Base-by-base conservation (phyloP, 2,329 filamentous ascomycete genomes). In the Colletotrichum salicis region DNA sequence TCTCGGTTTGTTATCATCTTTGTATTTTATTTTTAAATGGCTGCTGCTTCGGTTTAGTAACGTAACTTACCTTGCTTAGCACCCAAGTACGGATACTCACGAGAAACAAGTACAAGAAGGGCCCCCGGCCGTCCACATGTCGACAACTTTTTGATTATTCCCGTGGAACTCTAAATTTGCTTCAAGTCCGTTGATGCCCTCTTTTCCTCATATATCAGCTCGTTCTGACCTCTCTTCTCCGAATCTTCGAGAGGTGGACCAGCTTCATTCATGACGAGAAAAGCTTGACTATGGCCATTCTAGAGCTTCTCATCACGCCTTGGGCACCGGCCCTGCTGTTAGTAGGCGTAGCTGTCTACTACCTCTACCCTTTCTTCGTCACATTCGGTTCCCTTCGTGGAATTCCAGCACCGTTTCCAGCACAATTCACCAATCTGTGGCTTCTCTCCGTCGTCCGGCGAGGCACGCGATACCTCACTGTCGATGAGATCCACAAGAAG, bases 341-440 rank as follows among this genome's bases (percentile, higher is more conserved):
- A 4, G 55, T 48, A 19, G 70, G 65, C 22, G 12, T 74, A 4
- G 57, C 57, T 15, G 56, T 37, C 22, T 74, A 73, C 45, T 73
- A 73, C 77, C 63, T 91, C 11, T 86, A 90, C 64, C 85, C 89
- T 0, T 92, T 91, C 79, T 80, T 92, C 31, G 82, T 88, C 67
- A 92, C 90, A 27, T 86, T 83, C 70, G 62, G 78, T 4, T 77
- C 82, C 70, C 84, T 90, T 73, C 79, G 88, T 80, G 76, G 79
- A 75, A 87, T 94, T 19, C 91, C 91, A 0, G 87, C 87, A 0
- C 91, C 92, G 0, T 90, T 92, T 75, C 86, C 89, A 0, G 88
- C 88, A 0, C 85, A 86, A 41, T 94, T 95, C 80, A 90, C 91
- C 35, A 94, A 95, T 76, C 82, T 97, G 33, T 98, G 95, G 95